Percentiles rank a stretch among this genome's conserved stretches.
Conservation (phyloP, 257 asterid species). For the Capsicum baccatum region DNA sequence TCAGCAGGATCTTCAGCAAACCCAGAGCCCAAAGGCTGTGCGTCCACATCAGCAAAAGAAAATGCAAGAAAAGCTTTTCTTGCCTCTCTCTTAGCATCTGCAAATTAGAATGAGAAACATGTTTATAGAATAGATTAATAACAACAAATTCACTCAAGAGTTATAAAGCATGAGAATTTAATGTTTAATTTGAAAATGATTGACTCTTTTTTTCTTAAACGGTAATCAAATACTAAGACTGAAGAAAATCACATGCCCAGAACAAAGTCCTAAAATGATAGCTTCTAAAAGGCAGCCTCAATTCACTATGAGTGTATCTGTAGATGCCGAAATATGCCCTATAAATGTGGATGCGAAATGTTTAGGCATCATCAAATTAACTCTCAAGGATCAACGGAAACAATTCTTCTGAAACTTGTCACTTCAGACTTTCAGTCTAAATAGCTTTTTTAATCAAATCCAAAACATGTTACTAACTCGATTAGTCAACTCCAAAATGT, state of each 20-base stretch:
- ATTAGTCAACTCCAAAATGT: conserved; percentile 6
- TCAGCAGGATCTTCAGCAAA: conserved; percentile 55
- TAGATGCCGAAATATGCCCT: neutral
- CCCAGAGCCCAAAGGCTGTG: conserved; percentile 39
- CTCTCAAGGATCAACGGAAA: neutral
- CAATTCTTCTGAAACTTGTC: neutral
- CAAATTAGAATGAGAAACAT: conserved; percentile 38
- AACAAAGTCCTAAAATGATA: neutral
- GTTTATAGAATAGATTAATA: conserved; percentile 30
- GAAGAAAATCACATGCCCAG: neutral
- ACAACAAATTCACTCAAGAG: neutral
- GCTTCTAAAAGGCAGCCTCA: conserved; percentile 17
- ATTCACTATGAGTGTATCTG: neutral
- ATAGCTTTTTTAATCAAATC: conserved; percentile 7
- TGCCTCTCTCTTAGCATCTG: conserved; percentile 84
- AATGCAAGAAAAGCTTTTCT: conserved; percentile 80
- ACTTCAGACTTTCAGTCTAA: neutral
- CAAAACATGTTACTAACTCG: neutral
- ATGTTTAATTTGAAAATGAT: conserved; percentile 7
- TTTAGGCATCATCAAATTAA: conserved; percentile 8
- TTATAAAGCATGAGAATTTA: conserved; percentile 6
- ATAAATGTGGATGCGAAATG: neutral
- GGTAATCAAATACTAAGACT: neutral
- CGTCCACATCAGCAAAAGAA: conserved; percentile 48
- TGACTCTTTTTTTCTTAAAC: neutral